Evolutionary conservation across 805 yeast species (phyloP).

Genomic region (Danielia oregonensis): DNA sequence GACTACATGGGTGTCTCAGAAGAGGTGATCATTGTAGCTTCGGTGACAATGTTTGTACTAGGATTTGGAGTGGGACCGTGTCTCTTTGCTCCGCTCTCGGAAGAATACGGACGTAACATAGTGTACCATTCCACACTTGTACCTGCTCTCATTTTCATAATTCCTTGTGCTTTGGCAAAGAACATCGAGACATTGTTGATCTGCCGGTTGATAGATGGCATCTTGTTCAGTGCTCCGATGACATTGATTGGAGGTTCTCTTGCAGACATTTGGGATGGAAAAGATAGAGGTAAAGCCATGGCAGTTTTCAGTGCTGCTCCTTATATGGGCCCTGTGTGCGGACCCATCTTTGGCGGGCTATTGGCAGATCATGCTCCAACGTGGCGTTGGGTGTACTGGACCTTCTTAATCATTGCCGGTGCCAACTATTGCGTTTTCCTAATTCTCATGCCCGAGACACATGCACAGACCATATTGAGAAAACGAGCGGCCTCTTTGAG

Average conservation of each 20-base stretch:
- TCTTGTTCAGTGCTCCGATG: slow-evolving; percentile 51
- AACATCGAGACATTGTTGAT: slow-evolving; percentile 56
- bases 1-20: slow-evolving; percentile 49
- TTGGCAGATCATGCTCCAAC: slow-evolving; percentile 55
- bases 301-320: slow-evolving; percentile 75
- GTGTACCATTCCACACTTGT: slow-evolving; percentile 56
- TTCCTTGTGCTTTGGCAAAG: slow-evolving; percentile 61
- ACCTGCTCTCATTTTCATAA: slow-evolving; percentile 55
- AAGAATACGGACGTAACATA: slow-evolving; percentile 55
- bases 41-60: slow-evolving; percentile 54
- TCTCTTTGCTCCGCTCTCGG: slow-evolving; percentile 61
- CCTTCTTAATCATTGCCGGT: slow-evolving; percentile 53
- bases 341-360: slow-evolving; percentile 65
- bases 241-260: slow-evolving; percentile 51
- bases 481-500: slow-evolving; percentile 52
- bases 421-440: slow-evolving; percentile 51
- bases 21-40: slow-evolving; percentile 55
- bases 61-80: slow-evolving; percentile 68
- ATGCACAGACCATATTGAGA: slow-evolving; percentile 51
- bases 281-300: slow-evolving; percentile 51
- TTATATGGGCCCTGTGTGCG: slow-evolving; percentile 64
- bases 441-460: slow-evolving; percentile 61
- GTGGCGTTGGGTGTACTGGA: slow-evolving; percentile 75
- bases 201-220: slow-evolving; percentile 47
- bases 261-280: slow-evolving; percentile 45